These are phyloP conservation scores for Aspergillus hortae DNA, from an alignment of 2,329 filamentous ascomycete genomes.

Conservation along the genomic window DNA sequence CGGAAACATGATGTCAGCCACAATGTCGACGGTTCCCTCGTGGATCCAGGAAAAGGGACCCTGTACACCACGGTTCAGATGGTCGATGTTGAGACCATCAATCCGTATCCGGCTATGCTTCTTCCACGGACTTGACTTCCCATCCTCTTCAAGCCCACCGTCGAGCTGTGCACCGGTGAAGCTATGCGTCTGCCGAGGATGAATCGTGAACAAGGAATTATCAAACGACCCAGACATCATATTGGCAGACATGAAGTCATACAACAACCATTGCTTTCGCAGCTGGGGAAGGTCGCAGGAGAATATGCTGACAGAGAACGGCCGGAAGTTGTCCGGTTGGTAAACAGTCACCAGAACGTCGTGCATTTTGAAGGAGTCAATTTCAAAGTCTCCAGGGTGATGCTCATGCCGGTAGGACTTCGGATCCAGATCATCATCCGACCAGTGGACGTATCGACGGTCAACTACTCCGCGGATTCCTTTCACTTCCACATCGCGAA, in stretches of 20 bases:
- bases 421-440: conserved; percentile 68
- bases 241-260: conserved; percentile 92
- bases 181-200: conserved; percentile 85
- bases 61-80: conserved; percentile 87
- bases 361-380: conserved; percentile 94
- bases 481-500: conserved; percentile 90
- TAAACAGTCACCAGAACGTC: conserved; percentile 89
- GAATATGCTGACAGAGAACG: conserved; percentile 92
- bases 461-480: conserved; percentile 91
- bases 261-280: conserved; percentile 95
- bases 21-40: conserved; percentile 93
- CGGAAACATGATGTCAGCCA: conserved; percentile 93
- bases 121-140: conserved; percentile 77
- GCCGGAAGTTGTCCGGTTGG: conserved; percentile 86
- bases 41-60: conserved; percentile 98
- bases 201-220: conserved; percentile 93
- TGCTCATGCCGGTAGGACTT: conserved; percentile 85
- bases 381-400: conserved; percentile 89
- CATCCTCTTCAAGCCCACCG: conserved; percentile 56
- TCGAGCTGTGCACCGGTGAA: conserved; percentile 63
- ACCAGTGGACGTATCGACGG: conserved; percentile 75
- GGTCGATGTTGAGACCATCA: conserved; percentile 90
- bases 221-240: conserved; percentile 96
- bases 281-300: conserved; percentile 90
- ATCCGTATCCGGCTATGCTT: conserved; percentile 91